Evolutionary conservation across 2,329 filamentous ascomycete species (phyloP), one percentile per base, ranked within the genome.

Genomic region (Gnomoniopsis smithogilvyi): DNA sequence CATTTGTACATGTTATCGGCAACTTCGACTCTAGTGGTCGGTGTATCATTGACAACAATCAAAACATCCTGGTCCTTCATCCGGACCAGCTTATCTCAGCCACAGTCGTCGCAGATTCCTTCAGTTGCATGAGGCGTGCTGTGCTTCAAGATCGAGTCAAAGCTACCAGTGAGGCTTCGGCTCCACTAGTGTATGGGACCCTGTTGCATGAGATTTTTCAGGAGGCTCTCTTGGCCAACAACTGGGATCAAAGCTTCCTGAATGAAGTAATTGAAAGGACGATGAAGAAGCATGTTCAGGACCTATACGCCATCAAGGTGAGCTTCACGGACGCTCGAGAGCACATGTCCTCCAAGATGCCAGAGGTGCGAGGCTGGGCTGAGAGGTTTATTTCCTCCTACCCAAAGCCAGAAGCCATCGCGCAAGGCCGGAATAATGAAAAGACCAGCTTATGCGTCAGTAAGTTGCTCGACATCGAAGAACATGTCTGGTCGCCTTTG

Each of bases 401-500:
- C 58, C 92, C 65, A 11, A 68, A 88, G 82, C 68, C 80, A 4
- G 84, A 88, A 64, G 92, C 92, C 2, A 70, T 91, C 45, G 88
- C 96, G 24, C 88, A 91, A 65, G 92, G 93, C 64, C 84, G 90
- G 50, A 89, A 92, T 68, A 89, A 89, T 45, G 85, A 89, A 55
- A 89, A 87, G 64, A 85, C 89, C 12, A 88, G 82, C 59, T 88
- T 98, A 82, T 92, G 90, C 65, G 87, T 99, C 65, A 96, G 88
- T 68, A 99, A 98, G 70, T 79, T 99, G 30, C 87, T 99, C 15
- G 95, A 98, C 69, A 91, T 99, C 11, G 95, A 99, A 71, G 95
- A 99, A 72, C 95, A 98, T 69, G 87, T 99, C 30, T 99, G 95
- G 95, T 98, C 94, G 7, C 95, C 95, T 0, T 94, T 92, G 85